Evolutionary conservation across 2,329 filamentous ascomycete species (phyloP).

Genomic region (Daldinia eschscholtzii): DNA sequence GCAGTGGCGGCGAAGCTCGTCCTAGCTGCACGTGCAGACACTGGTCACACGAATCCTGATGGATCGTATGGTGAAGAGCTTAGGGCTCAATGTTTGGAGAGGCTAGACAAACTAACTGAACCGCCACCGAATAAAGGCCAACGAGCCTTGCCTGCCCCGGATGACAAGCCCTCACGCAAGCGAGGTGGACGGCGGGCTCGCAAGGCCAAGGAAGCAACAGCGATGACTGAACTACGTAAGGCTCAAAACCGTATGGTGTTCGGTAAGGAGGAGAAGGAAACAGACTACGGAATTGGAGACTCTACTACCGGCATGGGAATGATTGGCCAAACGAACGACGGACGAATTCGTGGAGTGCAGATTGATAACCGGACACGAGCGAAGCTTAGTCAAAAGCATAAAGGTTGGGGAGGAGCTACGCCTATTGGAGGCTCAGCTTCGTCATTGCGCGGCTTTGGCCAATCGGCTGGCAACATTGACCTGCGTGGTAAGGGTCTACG

Average conservation of each 20-base stretch:
- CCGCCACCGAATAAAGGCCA: slow-evolving; percentile 89
- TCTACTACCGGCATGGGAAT: slow-evolving; percentile 91
- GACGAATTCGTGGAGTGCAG: slow-evolving; percentile 87
- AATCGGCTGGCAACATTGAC: slow-evolving; percentile 72
- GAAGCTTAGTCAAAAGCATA: slow-evolving; percentile 94
- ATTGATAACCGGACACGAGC: slow-evolving; percentile 94
- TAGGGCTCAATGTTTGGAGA: slow-evolving; percentile 83
- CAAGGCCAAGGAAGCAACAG: slow-evolving; percentile 95
- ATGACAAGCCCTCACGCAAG: slow-evolving; percentile 94
- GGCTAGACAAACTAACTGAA: slow-evolving; percentile 92
- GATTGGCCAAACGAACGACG: slow-evolving; percentile 90
- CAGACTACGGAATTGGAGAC: slow-evolving; percentile 89
- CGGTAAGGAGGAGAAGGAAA: slow-evolving; percentile 93
- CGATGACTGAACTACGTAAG: slow-evolving; percentile 96
- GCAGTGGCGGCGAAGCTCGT: slow-evolving; percentile 95
- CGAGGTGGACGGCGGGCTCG: slow-evolving; percentile 89
- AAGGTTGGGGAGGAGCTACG: slow-evolving; percentile 88
- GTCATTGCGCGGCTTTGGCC: slow-evolving; percentile 83
- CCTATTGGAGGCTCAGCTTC: slow-evolving; percentile 77
- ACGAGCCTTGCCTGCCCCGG: slow-evolving; percentile 88
- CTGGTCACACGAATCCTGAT: slow-evolving; percentile 83
- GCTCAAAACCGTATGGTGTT: slow-evolving; percentile 97
- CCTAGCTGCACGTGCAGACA: slow-evolving; percentile 91
- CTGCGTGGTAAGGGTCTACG: slow-evolving; percentile 84
- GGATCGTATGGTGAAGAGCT: slow-evolving; percentile 87